Evolutionary conservation across 1,284 basidiomycete genomes (phyloP).

Genomic region (Ceratobasidium sp.): DNA sequence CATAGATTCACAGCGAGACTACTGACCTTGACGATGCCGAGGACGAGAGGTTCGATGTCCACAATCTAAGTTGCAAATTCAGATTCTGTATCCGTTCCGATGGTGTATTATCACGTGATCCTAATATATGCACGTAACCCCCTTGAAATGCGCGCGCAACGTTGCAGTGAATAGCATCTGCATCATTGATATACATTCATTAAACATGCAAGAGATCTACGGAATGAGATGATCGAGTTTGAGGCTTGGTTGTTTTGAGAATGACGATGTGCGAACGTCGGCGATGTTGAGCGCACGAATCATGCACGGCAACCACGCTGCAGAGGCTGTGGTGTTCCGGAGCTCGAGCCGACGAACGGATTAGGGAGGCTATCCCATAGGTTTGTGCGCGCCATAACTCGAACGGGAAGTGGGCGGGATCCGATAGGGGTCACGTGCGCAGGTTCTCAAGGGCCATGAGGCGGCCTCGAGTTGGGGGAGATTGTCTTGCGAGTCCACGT

Average conservation of each 20-base stretch:
- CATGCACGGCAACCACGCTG: constrained; percentile 19
- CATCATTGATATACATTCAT: constrained; percentile 31
- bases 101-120: constrained; percentile 22
- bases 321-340: constrained; percentile 6
- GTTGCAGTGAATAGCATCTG: neutral
- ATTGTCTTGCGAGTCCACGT: neutral
- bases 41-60: constrained; percentile 23
- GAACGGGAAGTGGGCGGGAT: constrained; percentile 15
- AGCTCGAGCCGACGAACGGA: neutral
- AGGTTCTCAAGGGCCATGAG: constrained; percentile 30
- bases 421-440: constrained; percentile 20
- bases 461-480: constrained; percentile 21
- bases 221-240: constrained; percentile 7
- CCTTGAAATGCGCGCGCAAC: constrained; percentile 14
- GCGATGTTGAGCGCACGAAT: neutral
- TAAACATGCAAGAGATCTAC: constrained; percentile 4
- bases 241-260: constrained; percentile 8
- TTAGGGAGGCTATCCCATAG: neutral
- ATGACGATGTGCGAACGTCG: neutral
- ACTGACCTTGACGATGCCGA: constrained; percentile 42
- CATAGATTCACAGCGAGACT: constrained; percentile 30
- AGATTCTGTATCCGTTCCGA: constrained; percentile 41
- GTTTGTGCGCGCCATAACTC: constrained; percentile 16
- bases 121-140: neutral
- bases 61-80: constrained; percentile 8